These are phyloP conservation scores for Pythium diclinum DNA, from an alignment of 352 stramenopile genomes.

Conservation along the genomic window DNA sequence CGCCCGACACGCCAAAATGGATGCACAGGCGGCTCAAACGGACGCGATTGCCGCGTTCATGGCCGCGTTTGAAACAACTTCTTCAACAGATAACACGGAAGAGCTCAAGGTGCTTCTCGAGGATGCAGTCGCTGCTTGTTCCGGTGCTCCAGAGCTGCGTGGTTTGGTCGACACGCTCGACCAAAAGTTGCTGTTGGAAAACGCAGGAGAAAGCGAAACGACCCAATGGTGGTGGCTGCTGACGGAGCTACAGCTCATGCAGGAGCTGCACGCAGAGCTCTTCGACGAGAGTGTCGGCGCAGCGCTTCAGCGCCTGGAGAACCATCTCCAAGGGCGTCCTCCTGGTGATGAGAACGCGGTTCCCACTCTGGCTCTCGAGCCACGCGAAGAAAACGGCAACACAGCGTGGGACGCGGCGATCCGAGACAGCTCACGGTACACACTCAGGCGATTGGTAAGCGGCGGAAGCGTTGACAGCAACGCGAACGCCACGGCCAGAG, in stretches of 20 bases:
- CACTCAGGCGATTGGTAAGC: constrained; percentile 7
- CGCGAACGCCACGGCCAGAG: background rate
- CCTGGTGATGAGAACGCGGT: background rate
- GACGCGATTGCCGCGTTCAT: constrained; percentile 13
- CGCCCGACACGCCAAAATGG: background rate
- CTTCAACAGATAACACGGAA: background rate
- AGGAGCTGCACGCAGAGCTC: constrained; percentile 12
- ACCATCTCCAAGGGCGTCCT: background rate
- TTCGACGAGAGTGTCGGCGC: constrained; percentile 6
- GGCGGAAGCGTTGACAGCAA: background rate
- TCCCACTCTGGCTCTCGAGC: background rate
- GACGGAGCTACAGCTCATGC: constrained; percentile 14
- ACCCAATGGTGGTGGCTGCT: constrained; percentile 17
- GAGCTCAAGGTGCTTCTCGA: constrained; percentile 11
- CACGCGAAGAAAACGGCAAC: background rate
- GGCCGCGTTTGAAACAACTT: constrained; percentile 2
- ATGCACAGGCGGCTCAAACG: background rate
- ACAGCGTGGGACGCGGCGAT: constrained; percentile 2
- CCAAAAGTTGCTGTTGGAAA: background rate
- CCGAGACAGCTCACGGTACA: constrained; percentile 3
- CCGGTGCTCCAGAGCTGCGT: background rate
- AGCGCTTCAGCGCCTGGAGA: constrained; percentile 7
- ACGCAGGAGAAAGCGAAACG: background rate
- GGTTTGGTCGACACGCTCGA: background rate
- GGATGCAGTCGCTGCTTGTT: constrained; percentile 10